Conservation (phyloP, 2,329 filamentous ascomycete species). For the Knufia petricola region DNA sequence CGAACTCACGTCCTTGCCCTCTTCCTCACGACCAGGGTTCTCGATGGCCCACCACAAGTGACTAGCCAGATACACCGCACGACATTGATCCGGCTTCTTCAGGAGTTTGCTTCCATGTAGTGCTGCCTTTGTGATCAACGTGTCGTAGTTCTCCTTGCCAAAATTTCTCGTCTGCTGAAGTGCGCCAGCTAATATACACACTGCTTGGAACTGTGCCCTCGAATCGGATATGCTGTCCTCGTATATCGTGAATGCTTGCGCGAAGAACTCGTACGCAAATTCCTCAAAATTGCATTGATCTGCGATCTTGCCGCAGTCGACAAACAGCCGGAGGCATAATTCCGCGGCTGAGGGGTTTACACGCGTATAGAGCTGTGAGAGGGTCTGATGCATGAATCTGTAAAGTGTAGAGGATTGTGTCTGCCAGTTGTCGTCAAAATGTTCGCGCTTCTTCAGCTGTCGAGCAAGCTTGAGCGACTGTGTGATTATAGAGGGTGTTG, state of each 20-base stretch:
- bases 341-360: conserved; percentile 77
- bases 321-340: conserved; percentile 78
- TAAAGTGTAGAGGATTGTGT: conserved; percentile 70
- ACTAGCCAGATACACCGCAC: conserved; percentile 90
- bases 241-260: conserved; percentile 95
- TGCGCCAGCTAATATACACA: conserved; percentile 84
- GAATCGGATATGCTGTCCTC: conserved; percentile 94
- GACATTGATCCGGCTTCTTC: conserved; percentile 95
- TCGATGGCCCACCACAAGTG: conserved; percentile 98
- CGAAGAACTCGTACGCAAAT: conserved; percentile 95
- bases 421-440: conserved; percentile 68
- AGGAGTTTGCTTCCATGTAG: conserved; percentile 93
- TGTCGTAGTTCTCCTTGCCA: conserved; percentile 96
- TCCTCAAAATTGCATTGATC: conserved; percentile 89
- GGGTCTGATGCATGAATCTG: conserved; percentile 86
- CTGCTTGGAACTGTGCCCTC: conserved; percentile 93
- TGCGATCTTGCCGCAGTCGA: conserved; percentile 83
- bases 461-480: conserved; percentile 81
- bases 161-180: conserved; percentile 85
- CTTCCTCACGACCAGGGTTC: conserved; percentile 65
- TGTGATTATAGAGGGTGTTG: conserved; percentile 84
- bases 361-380: conserved; percentile 79
- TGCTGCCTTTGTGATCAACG: conserved; percentile 93
- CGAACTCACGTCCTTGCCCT: conserved; percentile 62
- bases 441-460: conserved; percentile 80